phyloP scores from a whole-genome alignment of 2,329 filamentous ascomycete species.

The Diaporthe amygdali region DNA sequence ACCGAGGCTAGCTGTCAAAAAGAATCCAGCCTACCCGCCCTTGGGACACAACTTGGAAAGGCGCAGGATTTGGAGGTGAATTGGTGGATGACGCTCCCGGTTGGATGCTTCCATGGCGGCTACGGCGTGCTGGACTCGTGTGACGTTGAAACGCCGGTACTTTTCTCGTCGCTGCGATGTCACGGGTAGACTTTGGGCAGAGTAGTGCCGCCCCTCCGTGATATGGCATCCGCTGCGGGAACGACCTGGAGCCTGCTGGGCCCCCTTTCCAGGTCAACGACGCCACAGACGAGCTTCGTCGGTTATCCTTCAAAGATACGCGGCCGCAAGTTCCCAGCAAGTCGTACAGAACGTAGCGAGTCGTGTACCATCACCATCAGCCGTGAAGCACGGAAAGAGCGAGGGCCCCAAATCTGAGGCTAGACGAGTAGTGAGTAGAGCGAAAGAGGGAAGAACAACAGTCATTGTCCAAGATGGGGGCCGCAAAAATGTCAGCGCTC shows the following conservation, averaged over 20 bases:
- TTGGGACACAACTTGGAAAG: neutral
- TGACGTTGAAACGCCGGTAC: constrained; percentile 15
- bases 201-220: constrained; percentile 4
- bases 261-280: neutral
- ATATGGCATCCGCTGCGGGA: constrained; percentile 5
- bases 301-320: neutral
- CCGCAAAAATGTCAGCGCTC: constrained; percentile 4
- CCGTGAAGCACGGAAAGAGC: constrained; percentile 1
- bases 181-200: neutral
- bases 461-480: constrained; percentile 5
- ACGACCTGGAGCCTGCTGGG: neutral
- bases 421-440: constrained; percentile 16
- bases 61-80: neutral
- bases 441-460: neutral
- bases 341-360: constrained; percentile 21
- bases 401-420: constrained; percentile 2
- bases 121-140: constrained; percentile 4
- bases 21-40: constrained; percentile 1
- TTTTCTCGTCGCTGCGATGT: neutral
- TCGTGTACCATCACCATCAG: constrained; percentile 1
- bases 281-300: constrained; percentile 11
- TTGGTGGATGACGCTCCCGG: neutral
- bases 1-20: constrained; percentile 18
- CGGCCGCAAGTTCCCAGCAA: constrained; percentile 3
- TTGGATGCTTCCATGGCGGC: constrained; percentile 11